Base-by-base conservation (phyloP, 1,284 basidiomycete genomes). In the Somion occarium region DNA sequence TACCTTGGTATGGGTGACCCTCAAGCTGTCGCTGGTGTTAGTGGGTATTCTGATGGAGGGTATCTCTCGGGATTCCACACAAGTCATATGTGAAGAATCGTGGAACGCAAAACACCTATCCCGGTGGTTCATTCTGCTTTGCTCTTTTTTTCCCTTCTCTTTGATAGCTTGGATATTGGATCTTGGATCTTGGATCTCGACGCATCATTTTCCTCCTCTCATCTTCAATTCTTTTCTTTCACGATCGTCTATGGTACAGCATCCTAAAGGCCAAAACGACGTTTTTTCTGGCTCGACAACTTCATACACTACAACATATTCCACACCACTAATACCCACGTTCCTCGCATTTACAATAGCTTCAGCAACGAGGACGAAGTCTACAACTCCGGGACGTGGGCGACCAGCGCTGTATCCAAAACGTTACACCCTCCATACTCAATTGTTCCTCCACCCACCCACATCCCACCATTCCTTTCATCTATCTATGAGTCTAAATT, bases 401-500 rank as follows among this genome's bases (percentile, higher is more conserved):
- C 15, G 30, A 34, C 30, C 7, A 34, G 15, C 7, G 30, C 30
- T 34, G 30, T 34, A 34, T 34, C 30, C 30, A 34, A 34, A 34
- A 34, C 7, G 7, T 34, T 15, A 34, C 15, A 34, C 30, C 15
- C 7, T 34, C 30, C 30, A 34, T 7, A 34, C 30, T 15, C 30
- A 34, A 7, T 34, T 15, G 15, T 22, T 39, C 13, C 13, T 34
- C 12, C 30, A 37, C 19, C 5, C n/a, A 46, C n/a, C 24, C 24
- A 7, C 44, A 46, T 20, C 44, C 44, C 44, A 34, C 30, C 15
- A 15, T 39, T 20, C 38, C 13, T 20, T 13, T 4, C 43, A 44
- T 19, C 23, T 50, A 44, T 44, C 48, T 25, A 44, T 50, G 41
- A 15, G 27, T 5, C 34, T 52, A 47, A 42, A 43, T 22, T 26